These are phyloP conservation scores for Papiliotrema terrestris DNA, from an alignment of 1,284 basidiomycete genomes.

Conservation along the genomic window DNA sequence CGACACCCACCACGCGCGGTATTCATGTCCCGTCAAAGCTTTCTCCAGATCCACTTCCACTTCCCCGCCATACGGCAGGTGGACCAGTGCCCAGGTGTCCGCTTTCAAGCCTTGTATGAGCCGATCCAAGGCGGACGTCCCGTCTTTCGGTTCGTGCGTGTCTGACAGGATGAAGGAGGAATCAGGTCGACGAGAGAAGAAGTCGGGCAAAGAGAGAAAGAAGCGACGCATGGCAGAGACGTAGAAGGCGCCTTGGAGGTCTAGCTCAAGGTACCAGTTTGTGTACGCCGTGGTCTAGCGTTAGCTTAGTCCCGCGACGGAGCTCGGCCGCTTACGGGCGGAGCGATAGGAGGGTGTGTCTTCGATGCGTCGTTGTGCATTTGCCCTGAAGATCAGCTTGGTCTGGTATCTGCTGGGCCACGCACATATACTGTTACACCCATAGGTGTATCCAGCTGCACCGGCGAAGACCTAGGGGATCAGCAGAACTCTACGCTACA, in stretches of 20 bases:
- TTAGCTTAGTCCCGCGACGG: too few species aligned
- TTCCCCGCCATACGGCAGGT: slow-evolving; percentile 13
- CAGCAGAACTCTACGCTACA: not conserved
- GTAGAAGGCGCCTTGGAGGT: slow-evolving; percentile 14
- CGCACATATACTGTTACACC: slow-evolving; percentile 15
- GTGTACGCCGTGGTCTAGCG: slow-evolving; percentile 7
- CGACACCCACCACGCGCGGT: slow-evolving; percentile 11
- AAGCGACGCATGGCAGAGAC: slow-evolving; percentile 5
- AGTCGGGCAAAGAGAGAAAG: slow-evolving; percentile 11
- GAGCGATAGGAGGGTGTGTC: slow-evolving; percentile 14
- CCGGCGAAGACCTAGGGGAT: slow-evolving; percentile 9
- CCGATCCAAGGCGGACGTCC: slow-evolving; percentile 1
- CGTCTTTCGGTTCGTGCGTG: slow-evolving; percentile 10
- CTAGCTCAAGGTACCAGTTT: slow-evolving; percentile 18
- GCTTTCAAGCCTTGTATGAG: slow-evolving; percentile 11
- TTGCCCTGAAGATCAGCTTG: slow-evolving; percentile 8
- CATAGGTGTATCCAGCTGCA: slow-evolving; percentile 17
- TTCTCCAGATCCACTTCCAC: slow-evolving; percentile 10
- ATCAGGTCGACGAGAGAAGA: slow-evolving; percentile 11
- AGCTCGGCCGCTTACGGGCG: slow-evolving; percentile 4
- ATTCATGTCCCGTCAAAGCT: not conserved
- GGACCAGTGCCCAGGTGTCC: slow-evolving; percentile 13
- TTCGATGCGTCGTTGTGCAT: slow-evolving; percentile 17
- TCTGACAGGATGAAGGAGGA: slow-evolving; percentile 13
- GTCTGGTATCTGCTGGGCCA: not conserved